Percentiles rank a stretch among this genome's conserved stretches.
Conservation (phyloP, 805 yeast species). For the Candida ascalaphidarum region DNA sequence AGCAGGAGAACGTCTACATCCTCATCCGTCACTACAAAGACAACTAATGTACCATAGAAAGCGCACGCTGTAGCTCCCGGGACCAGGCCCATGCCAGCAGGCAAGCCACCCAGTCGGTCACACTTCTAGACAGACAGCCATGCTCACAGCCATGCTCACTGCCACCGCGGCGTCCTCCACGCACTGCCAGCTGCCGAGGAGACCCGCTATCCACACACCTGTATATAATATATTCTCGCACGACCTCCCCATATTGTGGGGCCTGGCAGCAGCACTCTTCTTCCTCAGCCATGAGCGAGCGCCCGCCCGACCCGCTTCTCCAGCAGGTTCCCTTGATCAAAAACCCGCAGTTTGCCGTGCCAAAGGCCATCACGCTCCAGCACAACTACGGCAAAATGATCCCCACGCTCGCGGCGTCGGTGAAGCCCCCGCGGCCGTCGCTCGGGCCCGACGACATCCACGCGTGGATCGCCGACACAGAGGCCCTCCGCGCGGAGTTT, state of each 20-base stretch:
- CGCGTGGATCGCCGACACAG: slow-evolving; percentile 18
- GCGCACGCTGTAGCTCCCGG: too few species aligned
- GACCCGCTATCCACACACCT: too few species aligned
- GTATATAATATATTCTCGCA: too few species aligned
- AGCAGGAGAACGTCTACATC: slow-evolving; percentile 90
- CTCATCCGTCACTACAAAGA: slow-evolving; percentile 67
- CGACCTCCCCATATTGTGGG: too few species aligned
- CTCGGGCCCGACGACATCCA: slow-evolving; percentile 15
- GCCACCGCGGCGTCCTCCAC: too few species aligned
- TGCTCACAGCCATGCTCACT: too few species aligned
- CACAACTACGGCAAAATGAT: slow-evolving; percentile 34
- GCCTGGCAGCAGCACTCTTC: too few species aligned
- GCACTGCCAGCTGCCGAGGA: too few species aligned
- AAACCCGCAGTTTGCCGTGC: slow-evolving; percentile 45
- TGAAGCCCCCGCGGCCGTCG: slow-evolving; percentile 29
- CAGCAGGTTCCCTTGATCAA: slow-evolving; percentile 48
- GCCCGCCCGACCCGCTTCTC: slow-evolving; percentile 37
- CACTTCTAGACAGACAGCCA: too few species aligned
- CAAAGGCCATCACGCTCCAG: slow-evolving; percentile 47
- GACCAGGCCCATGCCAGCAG: too few species aligned
- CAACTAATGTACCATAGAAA: slow-evolving; percentile 3
- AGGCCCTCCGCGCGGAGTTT: slow-evolving; percentile 6
- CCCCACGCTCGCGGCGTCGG: slow-evolving; percentile 22
- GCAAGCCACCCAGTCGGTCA: too few species aligned
- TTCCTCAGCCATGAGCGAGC: too few species aligned